These are phyloP conservation scores for Pseudogymnoascus sp. DNA, from an alignment of 2,329 filamentous ascomycete species.

Conservation along the genomic window DNA sequence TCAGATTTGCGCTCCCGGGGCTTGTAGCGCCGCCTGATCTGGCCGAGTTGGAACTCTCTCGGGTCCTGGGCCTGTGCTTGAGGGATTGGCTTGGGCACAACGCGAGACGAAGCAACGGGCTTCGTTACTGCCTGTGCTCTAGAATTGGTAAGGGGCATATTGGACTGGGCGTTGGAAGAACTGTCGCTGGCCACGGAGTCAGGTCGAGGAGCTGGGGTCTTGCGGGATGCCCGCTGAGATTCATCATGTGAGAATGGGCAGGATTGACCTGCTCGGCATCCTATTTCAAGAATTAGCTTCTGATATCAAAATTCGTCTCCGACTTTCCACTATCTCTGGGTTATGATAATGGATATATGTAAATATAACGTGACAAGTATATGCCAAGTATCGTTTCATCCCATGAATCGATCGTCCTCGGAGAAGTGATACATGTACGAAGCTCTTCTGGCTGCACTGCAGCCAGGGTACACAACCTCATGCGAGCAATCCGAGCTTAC, in stretches of 20 bases:
- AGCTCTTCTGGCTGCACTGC: neutral
- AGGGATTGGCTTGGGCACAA: slow-evolving; percentile 59
- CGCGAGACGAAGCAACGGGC: slow-evolving; percentile 33
- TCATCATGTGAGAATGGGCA: slow-evolving; percentile 43
- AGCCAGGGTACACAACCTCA: slow-evolving; percentile 13
- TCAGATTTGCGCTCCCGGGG: slow-evolving; percentile 29
- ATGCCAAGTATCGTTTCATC: slow-evolving; percentile 22
- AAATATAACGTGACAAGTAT: slow-evolving; percentile 3
- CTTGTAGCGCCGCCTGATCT: slow-evolving; percentile 60
- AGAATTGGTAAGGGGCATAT: slow-evolving; percentile 9
- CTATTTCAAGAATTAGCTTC: slow-evolving; percentile 27
- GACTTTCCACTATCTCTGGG: slow-evolving; percentile 12
- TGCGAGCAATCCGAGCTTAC: slow-evolving; percentile 14
- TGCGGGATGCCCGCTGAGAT: slow-evolving; percentile 18
- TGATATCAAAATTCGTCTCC: slow-evolving; percentile 14
- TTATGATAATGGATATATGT: neutral
- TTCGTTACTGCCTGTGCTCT: slow-evolving; percentile 26
- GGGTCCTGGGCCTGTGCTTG: slow-evolving; percentile 58
- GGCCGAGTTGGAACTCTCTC: slow-evolving; percentile 64
- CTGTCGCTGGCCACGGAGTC: slow-evolving; percentile 14
- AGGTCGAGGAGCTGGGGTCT: slow-evolving; percentile 12
- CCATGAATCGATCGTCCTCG: slow-evolving; percentile 10
- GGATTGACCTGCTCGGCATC: slow-evolving; percentile 43
- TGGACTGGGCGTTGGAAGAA: slow-evolving; percentile 13
- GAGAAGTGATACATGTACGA: neutral